Evolutionary conservation across 176 grass and related monocot genomes (phyloP).

Genomic region (Eragrostis curvula): DNA sequence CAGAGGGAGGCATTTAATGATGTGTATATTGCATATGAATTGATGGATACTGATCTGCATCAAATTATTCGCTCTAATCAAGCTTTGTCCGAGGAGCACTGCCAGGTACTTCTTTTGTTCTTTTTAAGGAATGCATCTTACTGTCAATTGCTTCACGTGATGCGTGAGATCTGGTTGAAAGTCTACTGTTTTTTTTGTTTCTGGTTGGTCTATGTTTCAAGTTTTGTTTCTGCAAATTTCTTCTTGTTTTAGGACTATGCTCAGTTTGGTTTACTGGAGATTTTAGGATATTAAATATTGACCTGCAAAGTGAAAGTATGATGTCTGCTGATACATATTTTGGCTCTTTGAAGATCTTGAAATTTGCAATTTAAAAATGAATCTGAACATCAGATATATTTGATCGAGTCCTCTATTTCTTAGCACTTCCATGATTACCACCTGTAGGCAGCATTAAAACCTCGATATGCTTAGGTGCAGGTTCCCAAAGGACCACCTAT

Average conservation of each 20-base stretch:
- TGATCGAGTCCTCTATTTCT: neutral
- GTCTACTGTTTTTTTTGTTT: slow-evolving; percentile 15
- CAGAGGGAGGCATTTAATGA: slow-evolving; percentile 84
- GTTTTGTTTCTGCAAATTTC: slow-evolving; percentile 22
- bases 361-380: slow-evolving; percentile 7
- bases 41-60: slow-evolving; percentile 99
- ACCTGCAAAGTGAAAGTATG: neutral
- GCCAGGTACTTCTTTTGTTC: slow-evolving; percentile 66
- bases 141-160: slow-evolving; percentile 8
- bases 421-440: neutral
- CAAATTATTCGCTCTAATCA: slow-evolving; percentile 99
- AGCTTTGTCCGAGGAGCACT: slow-evolving; percentile 97
- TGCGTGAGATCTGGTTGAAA: slow-evolving; percentile 2
- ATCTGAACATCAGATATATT: slow-evolving; percentile 25
- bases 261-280: slow-evolving; percentile 2
- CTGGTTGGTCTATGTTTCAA: neutral
- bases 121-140: neutral
- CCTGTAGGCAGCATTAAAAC: slow-evolving; percentile 1
- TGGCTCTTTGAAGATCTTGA: neutral
- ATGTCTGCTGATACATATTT: neutral
- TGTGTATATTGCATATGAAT: slow-evolving; percentile 95
- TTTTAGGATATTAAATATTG: slow-evolving; percentile 34
- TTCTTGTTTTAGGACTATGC: slow-evolving; percentile 6
- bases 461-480: neutral
- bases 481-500: neutral